Evolutionary conservation across 805 yeast genomes (phyloP), one percentile per base, ranked within the genome.

Genomic region (Ogataea paradorogensis): DNA sequence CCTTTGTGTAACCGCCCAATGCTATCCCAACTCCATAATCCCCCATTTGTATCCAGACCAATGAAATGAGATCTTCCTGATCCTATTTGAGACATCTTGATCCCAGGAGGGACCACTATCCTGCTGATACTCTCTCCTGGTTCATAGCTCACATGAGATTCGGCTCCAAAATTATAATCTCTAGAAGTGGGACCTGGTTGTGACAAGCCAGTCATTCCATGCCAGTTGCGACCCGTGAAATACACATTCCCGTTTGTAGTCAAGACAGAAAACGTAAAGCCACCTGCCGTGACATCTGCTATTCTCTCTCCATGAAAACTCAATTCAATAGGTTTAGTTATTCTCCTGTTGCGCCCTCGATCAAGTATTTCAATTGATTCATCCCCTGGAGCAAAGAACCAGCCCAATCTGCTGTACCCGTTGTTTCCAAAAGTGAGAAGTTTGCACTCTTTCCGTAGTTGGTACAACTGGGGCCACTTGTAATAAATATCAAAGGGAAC

Each of bases 61-160:
- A 82, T 59, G 38, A 82, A 71, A 56, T 82, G 88, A 21, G 73
- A 63, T 46, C 91, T 60, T 0, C 91, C 91, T 30, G 84, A 73
- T 14, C 78, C 67, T 2, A 82, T 67, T 7, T 76, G 67, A 2
- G 70, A 53, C 34, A 82, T 66, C 33, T 62, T 64, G 2, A 60
- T 33, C n/a, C 33, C 43, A 10, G 32, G 36, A 9, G 46, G 44
- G 4, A 35, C 36, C 5, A 35, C 29, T 28, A 47, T 50, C 9
- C 36, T 31, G 9, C 42, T 36, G 10, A 48, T 30, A 25, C 51
- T 42, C n/a, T 14, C 30, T 7, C 46, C 45, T 10, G 35, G 35
- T n/a, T 29, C 38, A 15, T 29, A 13, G 7, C 18, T 23, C 7
- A 27, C 25, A 13, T 27, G 21, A 1, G 38, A 27, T 9, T 35